Conservation (phyloP, 257 asterid species). For the Plantago major region DNA sequence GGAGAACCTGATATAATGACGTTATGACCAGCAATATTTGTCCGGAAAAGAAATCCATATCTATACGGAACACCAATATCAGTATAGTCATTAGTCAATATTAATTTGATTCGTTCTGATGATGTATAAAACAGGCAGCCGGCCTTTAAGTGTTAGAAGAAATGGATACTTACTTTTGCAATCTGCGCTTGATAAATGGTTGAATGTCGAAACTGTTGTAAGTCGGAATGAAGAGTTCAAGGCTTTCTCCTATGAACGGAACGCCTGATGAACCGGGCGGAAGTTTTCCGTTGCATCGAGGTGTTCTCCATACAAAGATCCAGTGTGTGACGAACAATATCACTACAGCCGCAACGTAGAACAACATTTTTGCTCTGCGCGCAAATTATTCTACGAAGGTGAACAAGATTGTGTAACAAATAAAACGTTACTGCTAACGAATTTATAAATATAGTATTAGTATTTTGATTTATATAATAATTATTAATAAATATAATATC, state of each 20-base stretch:
- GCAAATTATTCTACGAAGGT: too few relatives aligned
- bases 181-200: constrained; percentile 24
- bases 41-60: constrained; percentile 15
- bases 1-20: constrained; percentile 1
- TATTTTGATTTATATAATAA: too few relatives aligned
- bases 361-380: too few relatives aligned
- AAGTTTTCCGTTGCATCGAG: constrained; percentile 18
- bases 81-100: background rate
- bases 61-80: background rate
- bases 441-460: too few relatives aligned
- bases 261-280: constrained; percentile 35
- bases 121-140: background rate
- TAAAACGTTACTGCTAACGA: too few relatives aligned
- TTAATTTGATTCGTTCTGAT: too few relatives aligned
- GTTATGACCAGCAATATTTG: constrained; percentile 10
- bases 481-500: too few relatives aligned
- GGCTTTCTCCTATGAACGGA: constrained; percentile 29
- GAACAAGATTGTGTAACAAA: too few relatives aligned
- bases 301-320: constrained; percentile 15
- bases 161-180: constrained; percentile 18
- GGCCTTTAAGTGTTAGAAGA: too few relatives aligned
- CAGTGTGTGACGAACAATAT: too few relatives aligned
- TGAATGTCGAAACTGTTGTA: constrained; percentile 18
- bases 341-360: too few relatives aligned
- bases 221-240: constrained; percentile 18